These are phyloP conservation scores for Butyriboletus loyo DNA, from an alignment of 768 basidiomycete species.

Conservation along the genomic window DNA sequence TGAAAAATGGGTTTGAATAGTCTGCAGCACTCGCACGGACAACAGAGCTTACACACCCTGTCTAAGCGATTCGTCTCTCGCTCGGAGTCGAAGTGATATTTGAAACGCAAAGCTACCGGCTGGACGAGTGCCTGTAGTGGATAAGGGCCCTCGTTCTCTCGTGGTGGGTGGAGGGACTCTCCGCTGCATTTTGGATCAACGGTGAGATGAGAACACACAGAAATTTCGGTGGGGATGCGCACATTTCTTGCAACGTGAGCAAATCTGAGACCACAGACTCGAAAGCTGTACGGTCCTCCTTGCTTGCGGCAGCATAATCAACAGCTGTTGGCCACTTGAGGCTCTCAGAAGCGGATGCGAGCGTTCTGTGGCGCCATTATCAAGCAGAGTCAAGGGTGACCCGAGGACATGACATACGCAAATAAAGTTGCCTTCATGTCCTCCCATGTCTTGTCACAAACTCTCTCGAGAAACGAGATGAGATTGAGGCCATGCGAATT, in stretches of 20 bases:
- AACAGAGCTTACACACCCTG: slow-evolving; percentile 53
- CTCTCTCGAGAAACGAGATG: slow-evolving; percentile 53
- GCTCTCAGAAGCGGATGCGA: slow-evolving; percentile 64
- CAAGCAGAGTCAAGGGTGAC: not conserved
- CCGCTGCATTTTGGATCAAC: slow-evolving; percentile 40
- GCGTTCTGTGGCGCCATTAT: slow-evolving; percentile 41
- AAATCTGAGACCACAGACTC: slow-evolving; percentile 77
- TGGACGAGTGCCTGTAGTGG: slow-evolving; percentile 81
- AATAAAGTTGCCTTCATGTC: slow-evolving; percentile 67
- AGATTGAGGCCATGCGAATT: slow-evolving; percentile 56
- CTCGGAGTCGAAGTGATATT: slow-evolving; percentile 89
- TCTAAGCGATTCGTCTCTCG: slow-evolving; percentile 88
- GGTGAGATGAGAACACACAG: slow-evolving; percentile 1
- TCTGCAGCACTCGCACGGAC: not conserved
- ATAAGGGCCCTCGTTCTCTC: slow-evolving; percentile 58
- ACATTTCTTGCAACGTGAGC: slow-evolving; percentile 77
- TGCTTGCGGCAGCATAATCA: slow-evolving; percentile 52
- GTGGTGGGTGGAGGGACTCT: slow-evolving; percentile 40
- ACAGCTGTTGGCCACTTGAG: slow-evolving; percentile 84
- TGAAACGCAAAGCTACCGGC: slow-evolving; percentile 84
- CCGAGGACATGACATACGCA: slow-evolving; percentile 43
- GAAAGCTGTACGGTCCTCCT: slow-evolving; percentile 59
- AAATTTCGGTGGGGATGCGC: slow-evolving; percentile 29
- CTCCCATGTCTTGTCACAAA: slow-evolving; percentile 73
- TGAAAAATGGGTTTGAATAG: slow-evolving; percentile 29